Conservation (phyloP, 1,284 basidiomycete genomes). For the Neonothopanus nambi region DNA sequence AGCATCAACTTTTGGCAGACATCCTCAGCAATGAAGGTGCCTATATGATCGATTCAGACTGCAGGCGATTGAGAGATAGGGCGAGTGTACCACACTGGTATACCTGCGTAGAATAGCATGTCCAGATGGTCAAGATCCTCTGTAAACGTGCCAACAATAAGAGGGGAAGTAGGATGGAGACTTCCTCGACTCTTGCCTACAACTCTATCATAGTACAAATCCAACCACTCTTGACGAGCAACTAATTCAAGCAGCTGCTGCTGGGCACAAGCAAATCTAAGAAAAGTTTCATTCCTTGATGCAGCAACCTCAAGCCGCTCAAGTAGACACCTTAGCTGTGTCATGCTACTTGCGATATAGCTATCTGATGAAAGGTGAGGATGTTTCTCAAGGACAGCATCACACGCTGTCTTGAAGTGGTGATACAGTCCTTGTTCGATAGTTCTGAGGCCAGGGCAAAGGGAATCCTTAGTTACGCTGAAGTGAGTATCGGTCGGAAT, state of each 20-base stretch:
- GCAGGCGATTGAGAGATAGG: not conserved
- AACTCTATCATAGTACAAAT: too few relatives aligned
- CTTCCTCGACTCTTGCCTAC: too few relatives aligned
- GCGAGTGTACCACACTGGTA: slow-evolving; percentile 7
- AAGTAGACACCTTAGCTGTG: not conserved
- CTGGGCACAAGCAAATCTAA: not conserved
- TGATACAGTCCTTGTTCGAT: too few relatives aligned
- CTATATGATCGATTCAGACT: not conserved
- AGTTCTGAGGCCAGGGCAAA: not conserved
- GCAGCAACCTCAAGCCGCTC: not conserved
- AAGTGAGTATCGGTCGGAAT: slow-evolving; percentile 2
- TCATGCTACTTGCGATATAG: too few relatives aligned
- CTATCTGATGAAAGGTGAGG: too few relatives aligned
- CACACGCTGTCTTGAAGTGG: too few relatives aligned
- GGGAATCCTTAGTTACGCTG: not conserved
- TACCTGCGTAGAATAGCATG: not conserved
- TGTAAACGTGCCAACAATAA: slow-evolving; percentile 13
- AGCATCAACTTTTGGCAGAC: not conserved
- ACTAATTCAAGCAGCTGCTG: not conserved
- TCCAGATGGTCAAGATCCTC: not conserved
- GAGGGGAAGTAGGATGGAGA: too few relatives aligned
- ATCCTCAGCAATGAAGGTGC: not conserved
- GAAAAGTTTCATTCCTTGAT: not conserved
- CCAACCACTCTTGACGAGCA: slow-evolving; percentile 8
- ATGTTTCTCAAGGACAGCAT: too few relatives aligned